Conservation (phyloP, 805 yeast genomes). For the Myxozyma melibiosi region DNA sequence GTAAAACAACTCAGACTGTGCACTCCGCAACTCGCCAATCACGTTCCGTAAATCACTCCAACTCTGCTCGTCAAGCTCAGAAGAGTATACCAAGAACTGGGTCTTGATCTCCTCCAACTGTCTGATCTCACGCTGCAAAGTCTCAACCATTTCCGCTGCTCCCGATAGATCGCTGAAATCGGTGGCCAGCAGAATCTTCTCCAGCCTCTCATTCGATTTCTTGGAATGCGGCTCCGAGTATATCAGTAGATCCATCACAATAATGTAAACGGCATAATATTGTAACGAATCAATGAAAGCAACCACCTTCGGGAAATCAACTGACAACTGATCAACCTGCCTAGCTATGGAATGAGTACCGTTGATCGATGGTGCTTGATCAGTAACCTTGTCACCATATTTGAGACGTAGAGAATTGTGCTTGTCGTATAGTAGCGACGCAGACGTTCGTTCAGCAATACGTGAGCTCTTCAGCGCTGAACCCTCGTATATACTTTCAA, state of each 20-base stretch:
- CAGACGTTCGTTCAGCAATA: conserved; percentile 65
- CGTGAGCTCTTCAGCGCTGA: conserved; percentile 52
- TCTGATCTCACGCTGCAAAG: conserved; percentile 53
- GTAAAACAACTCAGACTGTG: conserved; percentile 48
- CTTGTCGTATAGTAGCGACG: conserved; percentile 61
- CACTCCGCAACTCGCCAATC: conserved; percentile 21
- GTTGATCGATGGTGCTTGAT: neutral
- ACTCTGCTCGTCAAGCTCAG: conserved; percentile 48
- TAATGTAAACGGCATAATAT: conserved; percentile 65
- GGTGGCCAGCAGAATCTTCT: conserved; percentile 66
- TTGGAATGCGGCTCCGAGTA: conserved; percentile 74
- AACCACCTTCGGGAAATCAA: conserved; percentile 70
- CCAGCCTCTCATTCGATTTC: conserved; percentile 58
- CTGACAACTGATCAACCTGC: conserved; percentile 51
- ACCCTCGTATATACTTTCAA: conserved; percentile 65
- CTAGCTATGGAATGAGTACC: conserved; percentile 35
- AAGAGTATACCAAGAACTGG: conserved; percentile 50
- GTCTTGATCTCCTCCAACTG: conserved; percentile 48
- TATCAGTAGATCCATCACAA: conserved; percentile 63
- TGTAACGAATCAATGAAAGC: conserved; percentile 73
- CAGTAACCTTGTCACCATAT: conserved; percentile 32
- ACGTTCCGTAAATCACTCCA: conserved; percentile 31
- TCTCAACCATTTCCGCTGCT: conserved; percentile 51
- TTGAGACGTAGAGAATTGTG: conserved; percentile 51
- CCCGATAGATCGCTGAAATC: conserved; percentile 64